phyloP scores from a whole-genome alignment of 2,329 filamentous ascomycete genomes.

The Basipetospora chlamydospora region DNA sequence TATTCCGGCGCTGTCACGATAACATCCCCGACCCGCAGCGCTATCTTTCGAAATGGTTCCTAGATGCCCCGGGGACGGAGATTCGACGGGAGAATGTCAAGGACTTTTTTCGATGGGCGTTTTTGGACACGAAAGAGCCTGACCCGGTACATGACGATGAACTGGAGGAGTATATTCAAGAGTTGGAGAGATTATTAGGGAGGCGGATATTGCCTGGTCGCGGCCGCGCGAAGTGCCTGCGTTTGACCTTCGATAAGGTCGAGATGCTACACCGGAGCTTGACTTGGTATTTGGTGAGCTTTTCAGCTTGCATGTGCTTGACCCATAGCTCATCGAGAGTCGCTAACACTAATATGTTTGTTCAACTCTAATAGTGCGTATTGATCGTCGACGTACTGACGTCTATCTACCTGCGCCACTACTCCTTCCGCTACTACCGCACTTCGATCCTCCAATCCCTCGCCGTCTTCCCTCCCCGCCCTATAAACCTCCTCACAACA shows the following conservation, averaged over 20 bases:
- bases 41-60: conserved; percentile 44
- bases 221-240: conserved; percentile 35
- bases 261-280: conserved; percentile 40
- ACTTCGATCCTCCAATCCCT: conserved; percentile 25
- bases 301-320: neutral
- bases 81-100: conserved; percentile 45
- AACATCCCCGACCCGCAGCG: conserved; percentile 35
- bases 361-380: conserved; percentile 19
- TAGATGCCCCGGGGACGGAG: conserved; percentile 32
- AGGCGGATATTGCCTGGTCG: conserved; percentile 33
- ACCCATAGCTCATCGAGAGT: conserved; percentile 1
- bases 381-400: conserved; percentile 29
- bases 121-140: conserved; percentile 31
- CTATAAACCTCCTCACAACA: conserved; percentile 28
- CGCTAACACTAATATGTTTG: conserved; percentile 7
- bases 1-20: conserved; percentile 35
- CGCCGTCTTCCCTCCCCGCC: conserved; percentile 38
- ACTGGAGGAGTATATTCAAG: conserved; percentile 38
- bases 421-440: conserved; percentile 33
- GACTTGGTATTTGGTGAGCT: conserved; percentile 39
- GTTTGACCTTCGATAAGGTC: conserved; percentile 43
- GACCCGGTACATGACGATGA: conserved; percentile 32
- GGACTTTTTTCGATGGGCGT: conserved; percentile 47
- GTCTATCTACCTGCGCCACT: conserved; percentile 19
- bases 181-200: conserved; percentile 35